phyloP scores from a whole-genome alignment of 495 filamentous ascomycete species.

The Aspergillus incahuasiensis region DNA sequence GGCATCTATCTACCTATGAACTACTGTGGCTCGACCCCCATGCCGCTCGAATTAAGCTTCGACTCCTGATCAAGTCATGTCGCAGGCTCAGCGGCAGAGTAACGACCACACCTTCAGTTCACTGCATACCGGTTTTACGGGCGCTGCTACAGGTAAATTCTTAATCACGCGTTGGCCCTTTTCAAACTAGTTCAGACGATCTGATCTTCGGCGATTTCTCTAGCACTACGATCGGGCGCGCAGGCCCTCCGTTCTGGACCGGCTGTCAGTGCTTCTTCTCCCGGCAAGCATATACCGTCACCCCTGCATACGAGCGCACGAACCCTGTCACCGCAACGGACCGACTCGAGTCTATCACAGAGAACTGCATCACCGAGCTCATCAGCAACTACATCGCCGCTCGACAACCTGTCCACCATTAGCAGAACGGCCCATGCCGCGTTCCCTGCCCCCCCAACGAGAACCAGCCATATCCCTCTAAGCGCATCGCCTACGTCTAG shows the following conservation, averaged over 20 bases:
- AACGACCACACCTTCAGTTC: constrained; percentile 21
- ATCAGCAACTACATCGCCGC: constrained; percentile 21
- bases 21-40: constrained; percentile 17
- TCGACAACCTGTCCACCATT: constrained; percentile 21
- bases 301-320: constrained; percentile 34
- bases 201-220: constrained; percentile 31
- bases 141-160: constrained; percentile 17
- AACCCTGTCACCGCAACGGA: constrained; percentile 20
- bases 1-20: too few relatives aligned
- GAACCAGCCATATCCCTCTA: constrained; percentile 15
- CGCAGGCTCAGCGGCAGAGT: constrained; percentile 34
- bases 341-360: constrained; percentile 26
- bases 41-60: constrained; percentile 18
- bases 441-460: constrained; percentile 29
- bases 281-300: constrained; percentile 30
- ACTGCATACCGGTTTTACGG: constrained; percentile 2
- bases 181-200: constrained; percentile 13
- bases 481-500: constrained; percentile 16
- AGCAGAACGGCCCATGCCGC: constrained; percentile 31
- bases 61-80: constrained; percentile 38
- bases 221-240: constrained; percentile 29
- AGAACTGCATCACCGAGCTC: constrained; percentile 31
- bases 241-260: constrained; percentile 21
- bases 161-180: constrained; percentile 10
- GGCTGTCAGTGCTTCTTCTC: constrained; percentile 23